Conservation (phyloP, 2,329 filamentous ascomycete species). For the Alternaria angustiovoidea region DNA sequence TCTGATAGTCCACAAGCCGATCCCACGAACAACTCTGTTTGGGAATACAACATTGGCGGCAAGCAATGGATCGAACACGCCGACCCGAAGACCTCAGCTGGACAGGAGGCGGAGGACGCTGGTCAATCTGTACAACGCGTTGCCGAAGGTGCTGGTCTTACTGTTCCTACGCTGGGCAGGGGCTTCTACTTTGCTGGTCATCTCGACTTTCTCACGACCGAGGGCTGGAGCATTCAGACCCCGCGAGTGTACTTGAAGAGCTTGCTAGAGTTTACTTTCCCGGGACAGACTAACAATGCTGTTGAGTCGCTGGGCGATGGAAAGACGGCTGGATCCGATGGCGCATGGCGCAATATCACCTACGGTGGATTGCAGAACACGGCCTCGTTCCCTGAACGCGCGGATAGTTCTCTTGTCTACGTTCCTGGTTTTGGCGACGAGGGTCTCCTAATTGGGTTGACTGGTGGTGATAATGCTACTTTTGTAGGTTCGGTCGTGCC, state of each 20-base stretch:
- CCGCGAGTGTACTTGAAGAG: slow-evolving; percentile 75
- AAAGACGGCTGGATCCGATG: slow-evolving; percentile 66
- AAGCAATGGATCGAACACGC: slow-evolving; percentile 69
- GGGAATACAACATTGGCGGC: slow-evolving; percentile 72
- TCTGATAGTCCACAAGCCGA: slow-evolving; percentile 67
- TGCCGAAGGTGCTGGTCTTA: slow-evolving; percentile 76
- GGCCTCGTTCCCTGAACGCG: slow-evolving; percentile 74
- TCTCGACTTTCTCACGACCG: slow-evolving; percentile 69
- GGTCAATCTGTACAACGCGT: slow-evolving; percentile 69
- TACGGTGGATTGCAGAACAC: slow-evolving; percentile 72
- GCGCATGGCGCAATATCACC: slow-evolving; percentile 77
- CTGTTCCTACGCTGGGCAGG: slow-evolving; percentile 72
- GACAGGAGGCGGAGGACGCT: slow-evolving; percentile 67
- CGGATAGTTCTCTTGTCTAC: slow-evolving; percentile 76
- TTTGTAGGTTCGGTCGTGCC: slow-evolving; percentile 61
- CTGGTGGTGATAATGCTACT: slow-evolving; percentile 73
- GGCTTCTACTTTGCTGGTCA: slow-evolving; percentile 85
- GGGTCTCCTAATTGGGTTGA: slow-evolving; percentile 79
- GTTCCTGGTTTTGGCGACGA: slow-evolving; percentile 78
- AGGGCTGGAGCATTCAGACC: slow-evolving; percentile 73
- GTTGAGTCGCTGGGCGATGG: slow-evolving; percentile 63
- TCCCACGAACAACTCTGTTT: slow-evolving; percentile 69
- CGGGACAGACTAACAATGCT: slow-evolving; percentile 70
- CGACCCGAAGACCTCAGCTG: slow-evolving; percentile 68
- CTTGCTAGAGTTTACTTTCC: slow-evolving; percentile 78